These are phyloP conservation scores for Cylindrotheca closterium DNA, from an alignment of 108 stramenopile species.

Conservation along the genomic window DNA sequence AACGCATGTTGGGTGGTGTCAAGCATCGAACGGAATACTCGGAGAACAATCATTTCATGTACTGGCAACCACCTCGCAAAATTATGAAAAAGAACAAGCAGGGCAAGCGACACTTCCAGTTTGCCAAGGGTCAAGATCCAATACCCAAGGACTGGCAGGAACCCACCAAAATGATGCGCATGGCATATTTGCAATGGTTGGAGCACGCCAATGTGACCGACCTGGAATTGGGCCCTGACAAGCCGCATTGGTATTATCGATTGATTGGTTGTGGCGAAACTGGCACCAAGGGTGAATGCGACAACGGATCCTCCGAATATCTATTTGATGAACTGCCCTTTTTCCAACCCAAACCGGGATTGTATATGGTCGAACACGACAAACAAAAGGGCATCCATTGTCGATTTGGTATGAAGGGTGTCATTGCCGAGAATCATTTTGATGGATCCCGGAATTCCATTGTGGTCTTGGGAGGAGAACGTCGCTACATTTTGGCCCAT, in stretches of 20 bases:
- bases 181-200: constrained; percentile 88
- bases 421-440: constrained; percentile 89
- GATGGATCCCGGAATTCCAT: constrained; percentile 89
- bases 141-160: constrained; percentile 55
- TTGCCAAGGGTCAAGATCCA: too few species aligned
- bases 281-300: constrained; percentile 29
- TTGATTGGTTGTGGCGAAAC: constrained; percentile 51
- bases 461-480: constrained; percentile 70
- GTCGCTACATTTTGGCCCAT: constrained; percentile 88
- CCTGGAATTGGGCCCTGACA: constrained; percentile 50
- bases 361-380: constrained; percentile 54
- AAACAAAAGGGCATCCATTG: constrained; percentile 84
- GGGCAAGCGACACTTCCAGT: background rate
- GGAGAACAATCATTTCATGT: constrained; percentile 94
- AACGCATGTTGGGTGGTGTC: constrained; percentile 56
- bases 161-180: constrained; percentile 72
- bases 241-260: constrained; percentile 92
- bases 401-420: constrained; percentile 91
- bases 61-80: constrained; percentile 56
- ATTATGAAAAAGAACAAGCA: constrained; percentile 4
- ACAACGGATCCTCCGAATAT: constrained; percentile 42
- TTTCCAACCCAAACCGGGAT: constrained; percentile 39
- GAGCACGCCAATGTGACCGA: constrained; percentile 71
- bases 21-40: constrained; percentile 70
- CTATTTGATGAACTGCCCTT: constrained; percentile 61